Evolutionary conservation across 352 stramenopile species (phyloP).

Genomic region (Phytophthora pisi): DNA sequence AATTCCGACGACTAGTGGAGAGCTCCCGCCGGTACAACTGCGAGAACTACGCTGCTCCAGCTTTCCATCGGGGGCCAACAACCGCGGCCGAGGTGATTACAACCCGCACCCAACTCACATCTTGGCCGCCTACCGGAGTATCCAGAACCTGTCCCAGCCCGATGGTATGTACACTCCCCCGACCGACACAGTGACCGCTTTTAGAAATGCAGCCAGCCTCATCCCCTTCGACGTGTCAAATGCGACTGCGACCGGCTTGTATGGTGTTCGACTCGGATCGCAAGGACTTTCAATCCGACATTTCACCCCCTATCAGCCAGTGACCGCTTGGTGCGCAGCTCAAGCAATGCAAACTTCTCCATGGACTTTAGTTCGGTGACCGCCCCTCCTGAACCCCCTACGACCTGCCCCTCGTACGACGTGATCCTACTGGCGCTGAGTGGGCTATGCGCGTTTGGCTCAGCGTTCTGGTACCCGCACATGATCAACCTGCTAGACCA

Average conservation of each 20-base stretch:
- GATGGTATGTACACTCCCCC: no score
- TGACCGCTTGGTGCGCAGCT: neutral
- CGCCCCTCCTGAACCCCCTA: neutral
- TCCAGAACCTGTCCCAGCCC: no score
- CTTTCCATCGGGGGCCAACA: no score
- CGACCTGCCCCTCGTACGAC: neutral
- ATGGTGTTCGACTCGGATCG: neutral
- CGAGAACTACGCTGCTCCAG: no score
- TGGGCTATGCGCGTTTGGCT: neutral
- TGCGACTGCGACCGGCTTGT: neutral
- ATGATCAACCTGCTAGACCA: constrained; percentile 1
- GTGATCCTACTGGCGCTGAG: constrained; percentile 2
- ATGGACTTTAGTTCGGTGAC: no score
- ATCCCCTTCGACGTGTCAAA: neutral
- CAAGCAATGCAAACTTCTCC: no score
- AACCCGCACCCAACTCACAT: no score
- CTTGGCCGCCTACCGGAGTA: no score
- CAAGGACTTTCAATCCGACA: neutral
- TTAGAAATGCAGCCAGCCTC: neutral
- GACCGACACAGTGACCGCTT: neutral
- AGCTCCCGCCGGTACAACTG: neutral
- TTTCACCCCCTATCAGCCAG: no score
- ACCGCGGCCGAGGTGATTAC: no score
- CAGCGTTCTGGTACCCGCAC: neutral
- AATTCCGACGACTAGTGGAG: neutral